These are phyloP conservation scores for Apiospora sp. DNA, from an alignment of 2,329 filamentous ascomycete species.

Conservation along the genomic window DNA sequence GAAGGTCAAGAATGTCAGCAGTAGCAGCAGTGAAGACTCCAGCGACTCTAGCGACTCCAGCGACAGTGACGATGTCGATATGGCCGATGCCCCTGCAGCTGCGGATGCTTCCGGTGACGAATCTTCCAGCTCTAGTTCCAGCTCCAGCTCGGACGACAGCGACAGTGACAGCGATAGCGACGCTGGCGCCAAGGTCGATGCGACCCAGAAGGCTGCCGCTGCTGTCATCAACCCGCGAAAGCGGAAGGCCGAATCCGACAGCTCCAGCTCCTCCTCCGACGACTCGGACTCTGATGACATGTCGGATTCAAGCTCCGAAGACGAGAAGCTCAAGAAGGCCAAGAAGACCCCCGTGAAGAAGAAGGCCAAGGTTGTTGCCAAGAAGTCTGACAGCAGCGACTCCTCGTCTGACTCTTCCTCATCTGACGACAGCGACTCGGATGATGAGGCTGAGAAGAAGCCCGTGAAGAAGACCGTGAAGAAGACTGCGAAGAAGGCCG, in stretches of 20 bases:
- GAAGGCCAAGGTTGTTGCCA: conserved; percentile 34
- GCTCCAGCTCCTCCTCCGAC: conserved; percentile 48
- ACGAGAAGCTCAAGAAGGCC: conserved; percentile 55
- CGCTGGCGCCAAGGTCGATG: conserved; percentile 34
- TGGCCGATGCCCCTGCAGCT: conserved; percentile 52
- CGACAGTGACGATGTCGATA: conserved; percentile 52
- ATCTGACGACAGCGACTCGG: conserved; percentile 39
- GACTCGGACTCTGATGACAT: conserved; percentile 49
- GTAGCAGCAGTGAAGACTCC: conserved; percentile 39
- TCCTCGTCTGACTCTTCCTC: conserved; percentile 39
- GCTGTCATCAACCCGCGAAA: conserved; percentile 56
- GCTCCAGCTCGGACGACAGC: conserved; percentile 44
- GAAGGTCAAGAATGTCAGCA: conserved; percentile 37
- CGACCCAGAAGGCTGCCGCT: conserved; percentile 34
- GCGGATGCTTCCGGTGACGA: conserved; percentile 33
- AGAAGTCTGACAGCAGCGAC: conserved; percentile 46
- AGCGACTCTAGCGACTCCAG: conserved; percentile 42
- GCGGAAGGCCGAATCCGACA: conserved; percentile 57
- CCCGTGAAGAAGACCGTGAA: conserved; percentile 12
- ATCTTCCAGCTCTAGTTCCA: conserved; percentile 42
- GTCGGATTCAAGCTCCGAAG: conserved; percentile 41
- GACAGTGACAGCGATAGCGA: conserved; percentile 44
- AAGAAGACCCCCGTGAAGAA: conserved; percentile 44
- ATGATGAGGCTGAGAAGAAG: conserved; percentile 39
- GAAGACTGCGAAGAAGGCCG: conserved; percentile 23